Evolutionary conservation across 1,139 yeast genomes (phyloP).

Genomic region (Taiozyma onychis): DNA sequence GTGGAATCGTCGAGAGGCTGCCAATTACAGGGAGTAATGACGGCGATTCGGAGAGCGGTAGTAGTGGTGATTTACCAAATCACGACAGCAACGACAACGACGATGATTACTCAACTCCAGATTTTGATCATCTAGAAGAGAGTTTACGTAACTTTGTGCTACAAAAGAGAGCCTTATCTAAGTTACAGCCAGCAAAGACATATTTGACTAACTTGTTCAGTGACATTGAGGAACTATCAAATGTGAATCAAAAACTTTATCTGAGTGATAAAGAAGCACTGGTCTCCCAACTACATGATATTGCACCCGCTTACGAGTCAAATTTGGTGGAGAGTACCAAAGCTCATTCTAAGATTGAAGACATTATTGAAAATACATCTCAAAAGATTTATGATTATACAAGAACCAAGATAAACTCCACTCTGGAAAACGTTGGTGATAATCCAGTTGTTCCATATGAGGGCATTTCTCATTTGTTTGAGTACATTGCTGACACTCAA

Average conservation of each 20-base stretch:
- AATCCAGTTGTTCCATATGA: constrained; percentile 49
- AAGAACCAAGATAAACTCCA: constrained; percentile 43
- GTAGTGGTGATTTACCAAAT: constrained; percentile 13
- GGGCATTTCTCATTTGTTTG: constrained; percentile 62
- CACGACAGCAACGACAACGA: constrained; percentile 24
- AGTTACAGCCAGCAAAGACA: constrained; percentile 87
- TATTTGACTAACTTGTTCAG: constrained; percentile 62
- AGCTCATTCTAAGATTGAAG: constrained; percentile 56
- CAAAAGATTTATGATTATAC: constrained; percentile 58
- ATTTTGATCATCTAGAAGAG: constrained; percentile 80
- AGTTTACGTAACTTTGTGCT: constrained; percentile 81
- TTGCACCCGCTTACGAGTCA: constrained; percentile 62
- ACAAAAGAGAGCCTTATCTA: constrained; percentile 85
- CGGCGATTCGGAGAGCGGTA: constrained; percentile 33
- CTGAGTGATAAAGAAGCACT: constrained; percentile 41
- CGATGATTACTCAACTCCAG: constrained; percentile 34
- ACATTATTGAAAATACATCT: constrained; percentile 55
- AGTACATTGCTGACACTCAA: constrained; percentile 69
- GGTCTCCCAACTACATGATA: constrained; percentile 41
- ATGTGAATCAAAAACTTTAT: constrained; percentile 54
- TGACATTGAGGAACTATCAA: constrained; percentile 60
- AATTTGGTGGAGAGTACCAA: constrained; percentile 46
- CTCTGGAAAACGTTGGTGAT: constrained; percentile 55
- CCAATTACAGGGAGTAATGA: constrained; percentile 30
- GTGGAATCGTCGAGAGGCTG: constrained; percentile 32